Base-by-base conservation (phyloP, 352 stramenopile genomes). In the Blastocystis sp. region DNA sequence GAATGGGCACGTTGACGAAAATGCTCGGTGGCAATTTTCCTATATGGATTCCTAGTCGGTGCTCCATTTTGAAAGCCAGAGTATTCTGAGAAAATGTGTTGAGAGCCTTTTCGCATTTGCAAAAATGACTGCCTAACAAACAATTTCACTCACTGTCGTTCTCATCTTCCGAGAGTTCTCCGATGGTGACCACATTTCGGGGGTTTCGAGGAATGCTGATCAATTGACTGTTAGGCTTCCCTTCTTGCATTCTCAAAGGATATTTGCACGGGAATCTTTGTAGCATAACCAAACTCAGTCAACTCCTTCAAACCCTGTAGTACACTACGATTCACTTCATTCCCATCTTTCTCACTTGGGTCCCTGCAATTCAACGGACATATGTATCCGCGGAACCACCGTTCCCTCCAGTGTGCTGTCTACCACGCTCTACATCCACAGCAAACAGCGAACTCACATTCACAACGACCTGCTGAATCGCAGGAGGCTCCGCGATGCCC, bases 391-490 rank as follows among this genome's bases (percentile, higher is more conserved):
- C 16, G 57, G 57, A 42, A 67, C 24, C 16, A 42, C 51, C 7
- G 32, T 21, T 40, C 42, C 67, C n/a, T n/a, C 16, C 21, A 24
- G 27, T 29, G 56, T 56, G 27, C 51, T 38, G 36, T 78, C 46
- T 8, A 40, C 27, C n/a, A 44, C n/a, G 1, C 34, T 78, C 67
- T 78, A 40, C 14, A 57, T 42, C 0, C n/a, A 32, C 9, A 11
- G 32, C 21, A n/a, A 3, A 24, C 24, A 1, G 38, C 27, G 27
- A 9, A 38, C 38, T 40, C 21, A 78, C 67, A 7, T 61, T 78
- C 48, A 78, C 67, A 46, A 78, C 32, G 27, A 78, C 27, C 51
- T 78, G 67, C 42, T 78, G 67, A 34, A 78, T 27, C 14, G 67
- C 67, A 4, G 67, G 67, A 36, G 67, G 67, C 9, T 78, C 67